A percentile compares a stretch with the other conserved stretches of the same genome.
phyloP scores from a whole-genome alignment of 2,329 filamentous ascomycete species.

The Setomelanomma holmii region DNA sequence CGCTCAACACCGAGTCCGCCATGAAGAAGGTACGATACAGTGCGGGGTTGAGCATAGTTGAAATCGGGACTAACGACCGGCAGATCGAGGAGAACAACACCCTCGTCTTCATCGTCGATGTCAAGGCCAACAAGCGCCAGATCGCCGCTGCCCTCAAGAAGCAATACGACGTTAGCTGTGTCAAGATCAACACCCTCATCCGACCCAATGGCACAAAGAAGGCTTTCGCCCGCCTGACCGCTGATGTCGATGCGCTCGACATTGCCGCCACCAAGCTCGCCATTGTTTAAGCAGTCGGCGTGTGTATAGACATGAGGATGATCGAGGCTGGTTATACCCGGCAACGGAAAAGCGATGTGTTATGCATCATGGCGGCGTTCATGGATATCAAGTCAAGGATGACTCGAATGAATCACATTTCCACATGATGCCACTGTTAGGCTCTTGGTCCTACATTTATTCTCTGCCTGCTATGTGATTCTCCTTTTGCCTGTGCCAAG shows the following conservation, averaged over 20 bases:
- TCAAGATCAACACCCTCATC: constrained; percentile 99
- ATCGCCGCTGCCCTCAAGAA: constrained; percentile 99
- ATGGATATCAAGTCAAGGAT: constrained; percentile 46
- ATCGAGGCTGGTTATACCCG: constrained; percentile 43
- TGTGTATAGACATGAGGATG: constrained; percentile 32
- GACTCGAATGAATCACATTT: constrained; percentile 48
- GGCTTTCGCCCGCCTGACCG: constrained; percentile 93
- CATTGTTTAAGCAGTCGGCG: constrained; percentile 75
- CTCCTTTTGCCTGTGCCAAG: too few relatives aligned
- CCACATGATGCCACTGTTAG: constrained; percentile 35
- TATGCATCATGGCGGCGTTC: constrained; percentile 49
- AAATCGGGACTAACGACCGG: background rate
- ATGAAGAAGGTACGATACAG: constrained; percentile 83
- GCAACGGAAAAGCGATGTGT: constrained; percentile 44
- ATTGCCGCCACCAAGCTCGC: constrained; percentile 99
- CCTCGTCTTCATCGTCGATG: constrained; percentile 94
- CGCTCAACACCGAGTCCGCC: constrained; percentile 98
- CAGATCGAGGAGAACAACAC: constrained; percentile 99
- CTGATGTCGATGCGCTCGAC: constrained; percentile 97
- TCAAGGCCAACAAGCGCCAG: constrained; percentile 96
- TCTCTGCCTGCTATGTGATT: too few relatives aligned
- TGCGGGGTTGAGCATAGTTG: background rate
- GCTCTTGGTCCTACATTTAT: constrained; percentile 2
- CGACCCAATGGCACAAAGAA: constrained; percentile 98
- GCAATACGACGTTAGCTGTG: constrained; percentile 96